Evolutionary conservation across 805 yeast species (phyloP), one percentile per base, ranked within the genome.

Genomic region (Naumovozyma baii): DNA sequence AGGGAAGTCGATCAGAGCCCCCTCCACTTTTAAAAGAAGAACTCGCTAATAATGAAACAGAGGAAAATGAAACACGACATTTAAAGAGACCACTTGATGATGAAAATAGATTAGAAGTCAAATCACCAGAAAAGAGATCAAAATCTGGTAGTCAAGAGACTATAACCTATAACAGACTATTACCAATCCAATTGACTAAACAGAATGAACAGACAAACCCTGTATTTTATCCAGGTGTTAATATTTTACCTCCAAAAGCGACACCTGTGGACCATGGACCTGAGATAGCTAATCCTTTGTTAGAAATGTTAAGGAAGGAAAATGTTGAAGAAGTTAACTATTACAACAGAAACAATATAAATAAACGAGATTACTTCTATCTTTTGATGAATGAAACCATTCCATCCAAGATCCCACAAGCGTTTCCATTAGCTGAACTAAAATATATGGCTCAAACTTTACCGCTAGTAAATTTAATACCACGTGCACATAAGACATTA

Each of bases 391-490:
- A 74, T 13, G 78, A 73, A 35, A 57, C 51, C 2, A 57, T 67
- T 16, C 82, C 82, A 1, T 72, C 76, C 4, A 73, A 71, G 45
- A 64, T 76, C 8, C 67, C 78, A 0, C 75, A 73, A 35, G 70
- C 77, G 3, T 63, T 76, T 5, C 80, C 96, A 1, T 66, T 90
- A 44, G 84, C 95, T 0, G 96, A 92, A 52, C 63, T 90, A 22
- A 84, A 83, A 53, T 87, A 86, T 52, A 72, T 84, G 39, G 83
- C 95, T 1, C 96, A 90, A 55, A 82, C 95, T 0, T 66, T 87
- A 33, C 97, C 96, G 0, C 62, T 88, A 34, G 78, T 83, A 5
- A 85, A 83, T 49, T 66, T 90, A 16, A 65, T 92, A 22, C 86
- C 94, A 0, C 73, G 87, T 25, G 78, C 95, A 3, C 95, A 88